Evolutionary conservation across 2,329 filamentous ascomycete genomes (phyloP).

Genomic region (Calonectria fujianensis): DNA sequence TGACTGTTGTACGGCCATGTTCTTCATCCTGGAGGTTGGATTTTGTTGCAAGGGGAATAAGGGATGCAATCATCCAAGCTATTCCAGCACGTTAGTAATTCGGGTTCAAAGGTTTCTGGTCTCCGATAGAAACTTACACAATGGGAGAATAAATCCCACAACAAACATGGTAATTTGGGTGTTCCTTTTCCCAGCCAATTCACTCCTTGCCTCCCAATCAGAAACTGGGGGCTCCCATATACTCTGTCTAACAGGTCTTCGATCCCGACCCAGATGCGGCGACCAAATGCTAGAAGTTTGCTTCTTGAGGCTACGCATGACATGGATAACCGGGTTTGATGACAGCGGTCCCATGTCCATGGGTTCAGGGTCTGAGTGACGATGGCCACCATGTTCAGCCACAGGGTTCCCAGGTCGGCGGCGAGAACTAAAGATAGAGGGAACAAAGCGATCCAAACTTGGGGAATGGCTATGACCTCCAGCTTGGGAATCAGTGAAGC

Average conservation of each 20-base stretch:
- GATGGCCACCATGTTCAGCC: constrained; percentile 32
- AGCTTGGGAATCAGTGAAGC: constrained; percentile 67
- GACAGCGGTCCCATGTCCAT: constrained; percentile 66
- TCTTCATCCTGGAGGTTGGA: constrained; percentile 73
- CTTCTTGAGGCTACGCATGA: constrained; percentile 62
- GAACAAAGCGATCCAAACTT: constrained; percentile 68
- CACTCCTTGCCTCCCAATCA: constrained; percentile 77
- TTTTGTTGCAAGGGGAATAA: constrained; percentile 81
- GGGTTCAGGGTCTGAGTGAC: constrained; percentile 56
- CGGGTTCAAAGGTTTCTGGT: background rate
- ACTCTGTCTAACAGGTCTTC: constrained; percentile 74
- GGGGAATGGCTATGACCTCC: constrained; percentile 69
- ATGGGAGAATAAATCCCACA: constrained; percentile 85
- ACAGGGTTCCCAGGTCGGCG: constrained; percentile 64
- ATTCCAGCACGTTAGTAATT: constrained; percentile 44
- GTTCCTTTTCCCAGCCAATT: constrained; percentile 80
- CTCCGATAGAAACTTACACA: constrained; percentile 70
- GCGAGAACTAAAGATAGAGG: constrained; percentile 67
- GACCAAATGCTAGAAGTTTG: constrained; percentile 81
- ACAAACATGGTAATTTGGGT: constrained; percentile 85
- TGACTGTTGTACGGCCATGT: constrained; percentile 62
- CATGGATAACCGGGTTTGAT: constrained; percentile 52
- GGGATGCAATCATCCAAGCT: constrained; percentile 88
- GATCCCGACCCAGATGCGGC: constrained; percentile 81
- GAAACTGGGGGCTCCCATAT: constrained; percentile 85